Conservation (phyloP, 208 protist genomes). For the Balamuthia mandrillaris region DNA sequence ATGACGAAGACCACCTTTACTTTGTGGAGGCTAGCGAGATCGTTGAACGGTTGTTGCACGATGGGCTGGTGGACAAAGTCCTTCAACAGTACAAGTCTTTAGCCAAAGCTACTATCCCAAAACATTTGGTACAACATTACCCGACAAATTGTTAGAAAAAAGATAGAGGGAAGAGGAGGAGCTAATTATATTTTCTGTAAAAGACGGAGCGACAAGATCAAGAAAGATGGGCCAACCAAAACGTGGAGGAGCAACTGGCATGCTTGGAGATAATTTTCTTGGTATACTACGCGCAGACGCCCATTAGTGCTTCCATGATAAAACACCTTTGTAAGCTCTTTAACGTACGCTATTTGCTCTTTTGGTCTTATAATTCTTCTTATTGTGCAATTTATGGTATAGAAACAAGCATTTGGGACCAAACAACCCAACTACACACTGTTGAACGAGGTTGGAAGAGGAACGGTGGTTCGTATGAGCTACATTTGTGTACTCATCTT, state of each 20-base stretch:
- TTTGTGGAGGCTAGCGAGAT: not conserved
- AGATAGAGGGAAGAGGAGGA: not conserved
- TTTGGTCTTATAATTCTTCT: not conserved
- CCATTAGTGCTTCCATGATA: not conserved
- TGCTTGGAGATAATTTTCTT: constrained; percentile 1
- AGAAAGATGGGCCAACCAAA: not conserved
- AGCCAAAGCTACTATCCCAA: not conserved
- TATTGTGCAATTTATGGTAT: too few relatives aligned
- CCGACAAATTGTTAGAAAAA: not conserved
- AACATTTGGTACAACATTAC: not conserved
- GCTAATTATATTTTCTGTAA: not conserved
- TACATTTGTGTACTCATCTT: not conserved
- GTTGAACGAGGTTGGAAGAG: not conserved
- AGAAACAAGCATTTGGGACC: not conserved
- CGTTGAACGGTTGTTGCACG: not conserved
- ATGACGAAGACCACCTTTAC: not conserved
- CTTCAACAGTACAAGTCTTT: not conserved
- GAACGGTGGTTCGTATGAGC: not conserved
- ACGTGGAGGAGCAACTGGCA: not conserved
- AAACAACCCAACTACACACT: not conserved
- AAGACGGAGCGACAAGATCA: not conserved
- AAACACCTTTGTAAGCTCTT: not conserved
- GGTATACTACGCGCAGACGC: not conserved
- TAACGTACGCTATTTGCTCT: not conserved
- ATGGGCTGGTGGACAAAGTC: not conserved